Evolutionary conservation across 305 asterid species (phyloP).

Genomic region (Caryopteris hybrid): DNA sequence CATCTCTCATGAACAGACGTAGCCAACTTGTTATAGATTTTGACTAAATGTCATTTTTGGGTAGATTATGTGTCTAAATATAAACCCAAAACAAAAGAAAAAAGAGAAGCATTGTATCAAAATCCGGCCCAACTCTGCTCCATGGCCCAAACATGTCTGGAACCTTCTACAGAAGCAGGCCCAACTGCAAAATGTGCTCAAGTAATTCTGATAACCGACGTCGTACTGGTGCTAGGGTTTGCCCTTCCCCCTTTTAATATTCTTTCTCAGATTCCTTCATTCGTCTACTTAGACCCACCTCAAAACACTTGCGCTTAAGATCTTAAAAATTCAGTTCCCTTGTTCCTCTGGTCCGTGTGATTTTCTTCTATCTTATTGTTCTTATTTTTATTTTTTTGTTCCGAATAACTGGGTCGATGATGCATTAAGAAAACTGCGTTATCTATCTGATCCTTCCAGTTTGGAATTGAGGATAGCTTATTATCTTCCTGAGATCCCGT

Average conservation of each 20-base stretch:
- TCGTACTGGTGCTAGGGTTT: constrained; percentile 22
- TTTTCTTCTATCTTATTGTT: neutral
- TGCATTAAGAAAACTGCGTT: constrained; percentile 36
- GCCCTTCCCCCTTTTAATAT: constrained; percentile 14
- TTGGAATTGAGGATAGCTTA: constrained; percentile 30
- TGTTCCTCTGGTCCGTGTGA: neutral
- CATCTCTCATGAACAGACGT: too few species aligned
- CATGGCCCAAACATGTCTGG: neutral
- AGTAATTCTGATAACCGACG: neutral
- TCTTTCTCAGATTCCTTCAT: neutral
- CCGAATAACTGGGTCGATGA: constrained; percentile 24
- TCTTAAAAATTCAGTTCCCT: too few species aligned
- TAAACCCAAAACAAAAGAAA: too few species aligned
- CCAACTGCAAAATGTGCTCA: neutral
- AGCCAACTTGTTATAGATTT: too few species aligned
- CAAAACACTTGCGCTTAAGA: too few species aligned
- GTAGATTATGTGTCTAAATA: too few species aligned
- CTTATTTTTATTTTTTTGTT: neutral
- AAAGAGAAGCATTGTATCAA: too few species aligned
- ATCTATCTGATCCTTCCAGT: constrained; percentile 37
- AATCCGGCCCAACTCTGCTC: neutral
- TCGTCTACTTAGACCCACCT: neutral
- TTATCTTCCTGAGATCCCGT: constrained; percentile 27
- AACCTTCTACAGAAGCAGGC: neutral
- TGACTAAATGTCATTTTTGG: too few species aligned